Evolutionary conservation across 2,329 filamentous ascomycete genomes (phyloP), one percentile per base, ranked within the genome.

Genomic region (Colletotrichum musicola): DNA sequence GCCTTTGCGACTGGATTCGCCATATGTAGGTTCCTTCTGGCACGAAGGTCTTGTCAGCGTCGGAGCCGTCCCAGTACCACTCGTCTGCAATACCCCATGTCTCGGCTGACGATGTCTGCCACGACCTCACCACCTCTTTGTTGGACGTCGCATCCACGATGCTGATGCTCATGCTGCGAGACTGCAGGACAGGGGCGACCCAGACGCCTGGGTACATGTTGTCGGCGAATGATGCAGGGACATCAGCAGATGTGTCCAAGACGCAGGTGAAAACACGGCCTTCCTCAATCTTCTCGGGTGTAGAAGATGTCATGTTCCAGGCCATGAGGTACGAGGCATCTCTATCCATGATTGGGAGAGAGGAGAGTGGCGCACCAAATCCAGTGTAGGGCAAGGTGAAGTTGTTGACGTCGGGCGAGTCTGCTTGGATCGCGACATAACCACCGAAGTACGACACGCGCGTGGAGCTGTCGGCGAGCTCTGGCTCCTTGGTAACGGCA

Each of bases 381-480:
- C 64, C 64, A 0, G 60, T 68, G 3, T 68, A 68, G 1, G 60
- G 60, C 1, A 68, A 53, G 1, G 51, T 58, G 9, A 68, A 12
- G n/a, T 49, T 58, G n/a, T 68, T 54, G 1, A 54, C n/a, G 6
- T 68, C 60, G 38, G 40, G n/a, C n/a, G 53, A 53, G 6, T 68
- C 61, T 27, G 60, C 60, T 7, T 70, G 71, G 50, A 78, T 71
- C 18, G 74, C 62, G 38, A 78, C 68, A 62, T 74, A 76, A 20
- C 77, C 77, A 27, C 73, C 72, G 40, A 77, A 78, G 27, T 77
- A 69, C 7, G 76, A 77, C 18, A 78, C 60, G 10, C 71, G 73
- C 1, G 70, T 60, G 3, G 73, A 46, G 18, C 75, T 63, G 13
- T 68, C 59, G 12, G 60, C 27, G 9, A 71, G 60, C 4, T 13